Evolutionary conservation across 495 filamentous ascomycete species (phyloP), one percentile per base, ranked within the genome.

Genomic region (Cudoniella acicularis): DNA sequence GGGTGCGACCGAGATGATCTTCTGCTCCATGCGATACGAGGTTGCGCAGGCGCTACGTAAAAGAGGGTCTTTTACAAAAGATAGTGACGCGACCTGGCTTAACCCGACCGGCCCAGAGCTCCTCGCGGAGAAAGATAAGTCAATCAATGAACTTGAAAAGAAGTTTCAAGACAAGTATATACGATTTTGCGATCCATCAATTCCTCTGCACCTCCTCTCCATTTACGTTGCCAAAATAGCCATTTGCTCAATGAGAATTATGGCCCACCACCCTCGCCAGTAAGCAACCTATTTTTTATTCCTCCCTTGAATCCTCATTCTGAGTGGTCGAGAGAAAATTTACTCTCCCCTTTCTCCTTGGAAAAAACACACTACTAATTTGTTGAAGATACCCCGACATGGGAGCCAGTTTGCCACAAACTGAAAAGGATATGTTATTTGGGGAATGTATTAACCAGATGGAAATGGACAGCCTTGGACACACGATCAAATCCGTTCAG

Each of bases 131-230:
- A 86, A 81, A 30, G 78, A 82, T 36, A 70, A 68, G 27, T 72
- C 70, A 20, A 72, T 83, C 16, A 71, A 77, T 17, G 72, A 70
- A 16, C 58, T 84, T 6, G 76, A 75, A 21, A 61, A 62, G 46
- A 64, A 69, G 13, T 70, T 83, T 25, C 26, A 75, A 43, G 64
- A 74, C 0, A 79, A 82, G 24, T 81, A 82, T 24, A 63, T 83
- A 16, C 74, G 70, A 0, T 79, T 81, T 47, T 85, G 83, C 61
- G 86, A 90, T 64, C 70, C 73, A 6, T 77, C 76, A 0, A 83
- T 87, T 23, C 81, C 82, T 1, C 70, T 88, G 10, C 87, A 90
- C 65, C 71, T 79, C 48, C 71, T 86, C 40, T 75, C 78, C 1
- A 69, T 72, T 2, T 68, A 74, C 13, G 75, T 83, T 62, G 75